Evolutionary conservation across 2,329 filamentous ascomycete species (phyloP), one percentile per base, ranked within the genome.

Genomic region (Calonectria pteridis): DNA sequence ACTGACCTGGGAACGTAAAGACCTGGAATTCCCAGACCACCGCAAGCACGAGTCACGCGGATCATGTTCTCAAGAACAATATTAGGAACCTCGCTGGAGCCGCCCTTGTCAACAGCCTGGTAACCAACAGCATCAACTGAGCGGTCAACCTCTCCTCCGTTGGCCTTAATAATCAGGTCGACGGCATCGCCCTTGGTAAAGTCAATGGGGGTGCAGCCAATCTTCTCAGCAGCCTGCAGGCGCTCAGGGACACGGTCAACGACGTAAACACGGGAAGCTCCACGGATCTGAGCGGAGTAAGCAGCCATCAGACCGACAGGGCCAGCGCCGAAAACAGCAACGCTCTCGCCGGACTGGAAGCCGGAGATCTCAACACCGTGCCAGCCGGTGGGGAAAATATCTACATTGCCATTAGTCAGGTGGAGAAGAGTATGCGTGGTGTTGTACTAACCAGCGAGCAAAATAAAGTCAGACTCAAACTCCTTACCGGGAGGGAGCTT

Each of bases 291-390:
- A 0, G 89, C 92, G 0, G 88, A 91, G 81, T 93, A 93, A 5
- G 92, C 92, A 4, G 91, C 91, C 89, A 93, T 92, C 6, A 93
- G 82, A 1, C 92, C 92, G 1, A 93, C 91, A 0, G 92, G 91
- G 0, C 91, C 91, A 3, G 89, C 91, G 0, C 91, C 92, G 72
- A 93, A 93, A 2, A 93, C 88, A 1, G 91, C 91, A 2, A 93
- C 88, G n/a, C 86, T 88, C 77, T 93, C 91, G 2, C 91, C 91
- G 1, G 90, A 83, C 76, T 88, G 83, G 82, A 93, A 93, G 0
- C 91, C 91, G 5, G 90, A 88, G 2, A 91, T 85, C 3, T 87
- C 85, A 28, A 92, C 81, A 1, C 89, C 90, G 72, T 91, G 89
- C 90, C 90, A 92, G 14, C 89, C 82, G 0, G 83, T 84, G 9